These are phyloP conservation scores for Apiotrichum laibachii DNA, from an alignment of 1,284 basidiomycete species.

Conservation along the genomic window DNA sequence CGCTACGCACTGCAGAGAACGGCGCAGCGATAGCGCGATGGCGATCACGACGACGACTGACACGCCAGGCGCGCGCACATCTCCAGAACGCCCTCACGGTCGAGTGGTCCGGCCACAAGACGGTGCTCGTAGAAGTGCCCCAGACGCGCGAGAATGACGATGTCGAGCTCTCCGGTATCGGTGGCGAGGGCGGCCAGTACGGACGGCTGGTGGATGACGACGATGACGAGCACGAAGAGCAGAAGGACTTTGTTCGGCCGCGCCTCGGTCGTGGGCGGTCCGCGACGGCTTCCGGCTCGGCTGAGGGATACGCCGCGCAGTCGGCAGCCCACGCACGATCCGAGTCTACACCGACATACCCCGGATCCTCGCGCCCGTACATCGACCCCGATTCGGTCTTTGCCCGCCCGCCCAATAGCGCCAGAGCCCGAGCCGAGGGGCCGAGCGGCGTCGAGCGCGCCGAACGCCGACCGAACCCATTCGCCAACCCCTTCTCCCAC, in stretches of 20 bases:
- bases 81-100: constrained; percentile 45
- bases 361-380: neutral
- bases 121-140: constrained; percentile 41
- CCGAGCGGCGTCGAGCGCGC: neutral
- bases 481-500: constrained; percentile 11
- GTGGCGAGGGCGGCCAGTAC: constrained; percentile 19
- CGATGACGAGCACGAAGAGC: constrained; percentile 23
- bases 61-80: constrained; percentile 11
- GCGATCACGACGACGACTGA: neutral
- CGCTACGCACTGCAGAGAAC: no score
- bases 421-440: neutral
- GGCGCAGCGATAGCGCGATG: no score
- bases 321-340: neutral
- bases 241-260: neutral
- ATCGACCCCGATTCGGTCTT: neutral
- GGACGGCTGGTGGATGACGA: constrained; percentile 34
- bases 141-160: constrained; percentile 19
- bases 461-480: constrained; percentile 4
- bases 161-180: constrained; percentile 33
- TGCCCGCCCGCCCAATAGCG: neutral
- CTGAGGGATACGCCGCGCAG: neutral
- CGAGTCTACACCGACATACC: neutral
- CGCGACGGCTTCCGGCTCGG: neutral
- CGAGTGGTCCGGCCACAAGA: constrained; percentile 45
- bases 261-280: constrained; percentile 2